Evolutionary conservation across 2,329 filamentous ascomycete genomes (phyloP).

Genomic region (Fusarium sublunatum): DNA sequence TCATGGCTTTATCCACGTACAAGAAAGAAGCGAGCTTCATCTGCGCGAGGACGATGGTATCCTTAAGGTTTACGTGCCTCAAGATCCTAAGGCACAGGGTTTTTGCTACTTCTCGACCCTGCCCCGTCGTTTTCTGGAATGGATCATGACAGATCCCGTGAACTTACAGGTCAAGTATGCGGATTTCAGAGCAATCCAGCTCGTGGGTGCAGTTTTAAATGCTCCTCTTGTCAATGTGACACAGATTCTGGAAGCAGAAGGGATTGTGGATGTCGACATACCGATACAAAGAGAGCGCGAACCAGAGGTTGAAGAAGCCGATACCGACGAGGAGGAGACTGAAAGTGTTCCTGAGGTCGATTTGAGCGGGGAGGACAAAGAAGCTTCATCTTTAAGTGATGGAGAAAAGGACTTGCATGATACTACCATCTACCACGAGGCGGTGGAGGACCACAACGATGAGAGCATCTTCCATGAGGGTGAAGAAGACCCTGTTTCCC

Average conservation of each 20-base stretch:
- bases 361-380: not conserved
- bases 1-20: constrained; percentile 18
- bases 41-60: constrained; percentile 42
- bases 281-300: constrained; percentile 1
- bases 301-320: not conserved
- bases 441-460: not conserved
- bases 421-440: not conserved
- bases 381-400: not conserved
- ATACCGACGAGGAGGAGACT: not conserved
- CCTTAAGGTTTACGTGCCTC: constrained; percentile 50
- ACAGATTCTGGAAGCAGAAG: constrained; percentile 36
- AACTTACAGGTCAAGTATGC: constrained; percentile 15
- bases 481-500: constrained; percentile 7
- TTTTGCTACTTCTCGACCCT: constrained; percentile 47
- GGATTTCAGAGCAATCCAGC: constrained; percentile 12
- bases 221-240: constrained; percentile 30
- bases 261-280: constrained; percentile 30
- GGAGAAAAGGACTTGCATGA: not conserved
- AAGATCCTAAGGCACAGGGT: constrained; percentile 42
- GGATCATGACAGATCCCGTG: constrained; percentile 50
- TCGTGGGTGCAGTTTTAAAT: constrained; percentile 30
- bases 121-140: constrained; percentile 45
- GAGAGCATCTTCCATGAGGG: not conserved
- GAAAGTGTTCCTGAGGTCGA: not conserved
- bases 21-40: constrained; percentile 43